phyloP scores from a whole-genome alignment of 495 filamentous ascomycete species.

The Pseudoneurospora amorphoporcata region DNA sequence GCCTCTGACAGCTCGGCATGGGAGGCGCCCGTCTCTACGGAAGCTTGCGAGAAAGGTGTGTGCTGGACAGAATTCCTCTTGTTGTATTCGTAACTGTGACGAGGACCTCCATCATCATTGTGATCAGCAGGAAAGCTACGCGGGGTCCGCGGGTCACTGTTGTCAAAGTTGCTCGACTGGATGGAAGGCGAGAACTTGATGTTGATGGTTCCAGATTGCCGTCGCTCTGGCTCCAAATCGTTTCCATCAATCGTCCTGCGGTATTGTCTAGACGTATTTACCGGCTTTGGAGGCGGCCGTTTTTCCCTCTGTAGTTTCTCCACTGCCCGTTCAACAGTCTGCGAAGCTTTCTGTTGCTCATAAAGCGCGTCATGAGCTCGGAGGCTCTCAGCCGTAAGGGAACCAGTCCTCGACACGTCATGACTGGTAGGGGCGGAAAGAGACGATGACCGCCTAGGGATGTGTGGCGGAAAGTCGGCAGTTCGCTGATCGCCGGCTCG shows the following conservation, averaged over 20 bases:
- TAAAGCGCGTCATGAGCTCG: conserved; percentile 45
- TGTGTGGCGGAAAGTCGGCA: conserved; percentile 48
- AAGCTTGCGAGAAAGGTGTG: conserved; percentile 49
- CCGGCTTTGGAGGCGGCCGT: background rate
- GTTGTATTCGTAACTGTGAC: background rate
- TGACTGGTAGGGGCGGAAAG: conserved; percentile 63
- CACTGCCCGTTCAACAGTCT: conserved; percentile 17
- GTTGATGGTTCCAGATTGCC: conserved; percentile 15
- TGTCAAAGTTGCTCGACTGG: conserved; percentile 20
- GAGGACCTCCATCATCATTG: conserved; percentile 29
- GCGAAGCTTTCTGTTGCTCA: conserved; percentile 21
- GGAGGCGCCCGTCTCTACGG: conserved; percentile 44
- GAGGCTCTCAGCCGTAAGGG: conserved; percentile 56
- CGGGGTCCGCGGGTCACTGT: background rate
- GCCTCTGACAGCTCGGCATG: conserved; percentile 62
- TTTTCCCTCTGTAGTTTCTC: conserved; percentile 18
- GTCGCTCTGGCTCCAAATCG: conserved; percentile 5
- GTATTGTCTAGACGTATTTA: background rate
- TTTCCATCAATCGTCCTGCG: background rate
- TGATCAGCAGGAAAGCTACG: conserved; percentile 19
- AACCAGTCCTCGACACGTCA: conserved; percentile 53
- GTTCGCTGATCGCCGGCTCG: conserved; percentile 38
- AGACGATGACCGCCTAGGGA: conserved; percentile 53
- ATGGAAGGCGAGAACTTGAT: conserved; percentile 11
- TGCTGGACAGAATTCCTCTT: conserved; percentile 41